phyloP scores from a whole-genome alignment of 208 protist genomes.

The Acanthamoeba healyi region DNA sequence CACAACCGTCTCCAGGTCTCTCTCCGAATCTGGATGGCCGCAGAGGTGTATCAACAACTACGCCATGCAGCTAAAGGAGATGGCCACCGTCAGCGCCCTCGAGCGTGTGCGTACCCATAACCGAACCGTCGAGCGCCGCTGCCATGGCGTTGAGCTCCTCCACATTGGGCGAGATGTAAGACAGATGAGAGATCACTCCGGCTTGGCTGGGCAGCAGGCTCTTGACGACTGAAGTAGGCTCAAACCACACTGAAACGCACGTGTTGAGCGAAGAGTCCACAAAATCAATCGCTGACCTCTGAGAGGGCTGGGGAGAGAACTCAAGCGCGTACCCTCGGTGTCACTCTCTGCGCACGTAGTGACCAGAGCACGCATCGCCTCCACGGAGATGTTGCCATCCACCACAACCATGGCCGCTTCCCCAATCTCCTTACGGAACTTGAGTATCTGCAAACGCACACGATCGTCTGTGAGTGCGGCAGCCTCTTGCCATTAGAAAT shows the following conservation, averaged over 20 bases:
- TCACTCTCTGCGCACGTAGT: not conserved
- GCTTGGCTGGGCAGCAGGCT: slow-evolving; percentile 40
- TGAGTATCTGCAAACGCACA: not conserved
- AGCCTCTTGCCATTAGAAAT: no score
- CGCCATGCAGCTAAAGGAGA: no score
- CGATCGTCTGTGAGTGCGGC: not conserved
- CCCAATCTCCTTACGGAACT: slow-evolving; percentile 36
- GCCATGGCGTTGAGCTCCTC: slow-evolving; percentile 63
- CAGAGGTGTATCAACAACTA: no score
- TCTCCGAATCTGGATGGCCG: not conserved
- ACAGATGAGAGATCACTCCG: not conserved
- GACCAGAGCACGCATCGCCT: slow-evolving; percentile 34
- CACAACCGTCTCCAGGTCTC: not conserved
- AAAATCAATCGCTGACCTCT: no score
- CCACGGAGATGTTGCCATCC: slow-evolving; percentile 44
- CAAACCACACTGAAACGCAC: slow-evolving; percentile 15
- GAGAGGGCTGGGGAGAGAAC: not conserved
- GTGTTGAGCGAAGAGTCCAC: not conserved
- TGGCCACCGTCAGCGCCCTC: not conserved
- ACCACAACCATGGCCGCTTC: slow-evolving; percentile 36
- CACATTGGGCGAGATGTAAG: slow-evolving; percentile 25
- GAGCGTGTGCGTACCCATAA: not conserved
- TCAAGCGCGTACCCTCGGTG: not conserved
- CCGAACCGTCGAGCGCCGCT: not conserved
- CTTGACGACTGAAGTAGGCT: slow-evolving; percentile 47